These are phyloP conservation scores for Dryas alaskensis DNA, from an alignment of 306 rosid genomes.

Conservation along the genomic window DNA sequence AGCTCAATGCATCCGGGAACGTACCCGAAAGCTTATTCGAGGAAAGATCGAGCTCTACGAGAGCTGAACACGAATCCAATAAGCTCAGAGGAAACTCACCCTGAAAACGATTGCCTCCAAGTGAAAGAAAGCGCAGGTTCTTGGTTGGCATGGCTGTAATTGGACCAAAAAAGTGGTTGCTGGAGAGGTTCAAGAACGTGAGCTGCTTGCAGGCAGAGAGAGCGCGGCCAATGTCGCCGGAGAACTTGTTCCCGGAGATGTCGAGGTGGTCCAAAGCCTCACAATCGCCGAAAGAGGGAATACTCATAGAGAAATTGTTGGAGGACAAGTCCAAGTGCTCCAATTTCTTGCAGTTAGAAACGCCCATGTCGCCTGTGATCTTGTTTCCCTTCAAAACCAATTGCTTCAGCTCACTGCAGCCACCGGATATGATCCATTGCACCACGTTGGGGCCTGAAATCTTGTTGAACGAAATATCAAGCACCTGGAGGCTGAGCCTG, in stretches of 20 bases:
- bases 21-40: constrained; percentile 46
- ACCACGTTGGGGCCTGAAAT: constrained; percentile 43
- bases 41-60: constrained; percentile 61
- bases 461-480: constrained; percentile 73
- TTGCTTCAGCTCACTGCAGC: constrained; percentile 31
- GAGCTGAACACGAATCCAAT: constrained; percentile 40
- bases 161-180: constrained; percentile 56
- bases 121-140: constrained; percentile 46
- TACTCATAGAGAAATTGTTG: constrained; percentile 53
- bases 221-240: constrained; percentile 49
- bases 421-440: constrained; percentile 51
- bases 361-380: constrained; percentile 49
- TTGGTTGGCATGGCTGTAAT: constrained; percentile 53
- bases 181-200: constrained; percentile 51
- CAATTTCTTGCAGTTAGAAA: constrained; percentile 40
- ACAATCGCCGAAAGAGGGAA: constrained; percentile 72
- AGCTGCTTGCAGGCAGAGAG: constrained; percentile 50
- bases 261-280: constrained; percentile 51
- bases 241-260: constrained; percentile 66
- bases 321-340: constrained; percentile 57
- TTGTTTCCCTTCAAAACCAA: constrained; percentile 61
- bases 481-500: constrained; percentile 35
- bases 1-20: constrained; percentile 46
- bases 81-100: constrained; percentile 52
- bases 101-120: constrained; percentile 43